phyloP scores from a whole-genome alignment of 768 basidiomycete genomes.

The Xerocomellus dryophilus region DNA sequence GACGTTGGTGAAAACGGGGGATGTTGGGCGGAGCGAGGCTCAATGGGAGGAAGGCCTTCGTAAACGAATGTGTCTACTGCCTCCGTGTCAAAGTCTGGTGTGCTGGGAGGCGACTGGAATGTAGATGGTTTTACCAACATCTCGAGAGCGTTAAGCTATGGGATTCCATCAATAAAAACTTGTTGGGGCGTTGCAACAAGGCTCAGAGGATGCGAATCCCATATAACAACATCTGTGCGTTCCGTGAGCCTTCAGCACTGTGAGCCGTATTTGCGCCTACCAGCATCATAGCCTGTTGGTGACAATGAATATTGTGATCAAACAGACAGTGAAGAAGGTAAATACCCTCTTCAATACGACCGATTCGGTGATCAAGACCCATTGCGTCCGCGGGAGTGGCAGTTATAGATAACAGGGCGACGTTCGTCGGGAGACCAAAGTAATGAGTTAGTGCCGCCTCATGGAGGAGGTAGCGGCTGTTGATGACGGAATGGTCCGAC shows the following conservation, averaged over 20 bases:
- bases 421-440: slow-evolving; percentile 55
- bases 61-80: slow-evolving; percentile 55
- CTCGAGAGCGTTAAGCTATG: slow-evolving; percentile 56
- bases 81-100: slow-evolving; percentile 72
- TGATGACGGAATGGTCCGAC: slow-evolving; percentile 58
- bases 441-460: slow-evolving; percentile 73
- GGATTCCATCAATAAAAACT: slow-evolving; percentile 83
- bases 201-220: slow-evolving; percentile 73
- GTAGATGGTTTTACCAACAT: slow-evolving; percentile 37
- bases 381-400: slow-evolving; percentile 60
- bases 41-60: slow-evolving; percentile 75
- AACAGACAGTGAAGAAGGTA: neutral
- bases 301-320: neutral
- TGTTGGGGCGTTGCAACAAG: slow-evolving; percentile 72
- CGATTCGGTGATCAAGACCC: slow-evolving; percentile 76
- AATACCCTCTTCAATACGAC: slow-evolving; percentile 51
- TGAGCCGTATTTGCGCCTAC: slow-evolving; percentile 14
- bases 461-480: slow-evolving; percentile 65
- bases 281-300: slow-evolving; percentile 44
- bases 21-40: slow-evolving; percentile 35
- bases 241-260: neutral
- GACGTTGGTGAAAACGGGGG: slow-evolving; percentile 68
- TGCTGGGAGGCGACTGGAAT: slow-evolving; percentile 48
- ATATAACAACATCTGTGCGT: slow-evolving; percentile 59
- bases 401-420: slow-evolving; percentile 65